Percentiles rank a stretch among this genome's conserved stretches.
These are phyloP conservation scores for Vitis rupestris DNA, from an alignment of 164 flowering plant genomes.

Conservation along the genomic window DNA sequence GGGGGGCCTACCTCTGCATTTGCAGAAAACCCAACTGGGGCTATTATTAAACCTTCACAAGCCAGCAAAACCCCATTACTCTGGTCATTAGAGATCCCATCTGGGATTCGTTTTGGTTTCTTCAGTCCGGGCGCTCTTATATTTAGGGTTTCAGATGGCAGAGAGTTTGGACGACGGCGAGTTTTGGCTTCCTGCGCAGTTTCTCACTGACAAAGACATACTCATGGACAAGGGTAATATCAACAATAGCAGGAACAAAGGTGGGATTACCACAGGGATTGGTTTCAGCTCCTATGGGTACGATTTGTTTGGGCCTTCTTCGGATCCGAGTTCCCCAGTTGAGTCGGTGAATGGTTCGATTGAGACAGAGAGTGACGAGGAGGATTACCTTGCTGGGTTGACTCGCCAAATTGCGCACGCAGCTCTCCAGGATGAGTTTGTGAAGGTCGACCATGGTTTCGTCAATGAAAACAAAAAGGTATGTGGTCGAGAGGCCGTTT, in stretches of 20 bases:
- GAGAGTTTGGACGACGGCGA: conserved; percentile 51
- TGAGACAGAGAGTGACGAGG: conserved; percentile 63
- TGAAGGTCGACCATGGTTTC: neutral
- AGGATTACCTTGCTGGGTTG: conserved; percentile 42
- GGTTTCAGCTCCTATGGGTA: conserved; percentile 21
- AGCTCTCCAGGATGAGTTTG: conserved; percentile 28
- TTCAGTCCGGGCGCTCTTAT: neutral
- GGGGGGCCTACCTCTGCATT: conserved; percentile 20
- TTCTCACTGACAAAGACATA: conserved; percentile 49
- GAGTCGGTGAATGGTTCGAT: conserved; percentile 48
- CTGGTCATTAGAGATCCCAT: conserved; percentile 1
- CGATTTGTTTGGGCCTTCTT: conserved; percentile 19
- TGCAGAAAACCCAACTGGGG: conserved; percentile 14
- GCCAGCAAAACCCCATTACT: conserved; percentile 24
- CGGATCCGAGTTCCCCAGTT: conserved; percentile 48
- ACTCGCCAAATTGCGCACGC: conserved; percentile 44
- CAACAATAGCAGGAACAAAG: neutral
- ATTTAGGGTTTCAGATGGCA: conserved; percentile 32
- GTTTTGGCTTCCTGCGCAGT: conserved; percentile 69
- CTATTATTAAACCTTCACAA: conserved; percentile 33
- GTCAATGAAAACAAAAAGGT: conserved; percentile 38
- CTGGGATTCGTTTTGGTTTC: neutral
- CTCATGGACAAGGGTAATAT: conserved; percentile 27
- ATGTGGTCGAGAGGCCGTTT: neutral
- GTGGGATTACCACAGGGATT: neutral